Evolutionary conservation across 2,329 filamentous ascomycete genomes (phyloP).

Genomic region (Raffaelea arxii): DNA sequence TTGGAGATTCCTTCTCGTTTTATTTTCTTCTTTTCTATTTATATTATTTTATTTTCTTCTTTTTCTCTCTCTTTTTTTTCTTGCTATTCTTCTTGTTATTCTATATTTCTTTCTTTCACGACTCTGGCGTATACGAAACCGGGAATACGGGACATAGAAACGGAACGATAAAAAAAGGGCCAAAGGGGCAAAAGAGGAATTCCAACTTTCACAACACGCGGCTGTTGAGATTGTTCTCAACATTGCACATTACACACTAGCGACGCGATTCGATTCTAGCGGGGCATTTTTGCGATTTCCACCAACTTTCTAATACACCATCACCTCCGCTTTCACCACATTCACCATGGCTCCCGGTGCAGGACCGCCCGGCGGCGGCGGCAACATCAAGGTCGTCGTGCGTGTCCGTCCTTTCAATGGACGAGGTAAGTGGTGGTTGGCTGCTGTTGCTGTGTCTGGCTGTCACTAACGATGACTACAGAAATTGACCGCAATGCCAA

Average conservation of each 20-base stretch:
- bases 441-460: not conserved
- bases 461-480: conserved; percentile 25
- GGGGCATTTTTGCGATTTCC: no score
- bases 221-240: no score
- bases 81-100: not conserved
- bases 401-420: conserved; percentile 90
- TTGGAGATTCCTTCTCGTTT: no score
- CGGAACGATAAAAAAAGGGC: not conserved
- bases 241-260: no score
- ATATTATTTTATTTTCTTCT: not conserved
- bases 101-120: not conserved
- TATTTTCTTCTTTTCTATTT: not conserved
- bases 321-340: not conserved
- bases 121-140: no score
- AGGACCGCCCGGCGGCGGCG: conserved; percentile 42
- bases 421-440: conserved; percentile 53
- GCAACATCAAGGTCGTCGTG: conserved; percentile 99
- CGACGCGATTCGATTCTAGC: no score
- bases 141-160: no score
- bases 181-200: not conserved
- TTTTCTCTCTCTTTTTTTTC: not conserved
- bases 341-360: conserved; percentile 47
- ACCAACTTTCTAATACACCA: no score
- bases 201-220: no score
- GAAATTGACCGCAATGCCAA: conserved; percentile 85